These are phyloP conservation scores for Trichoderma lentiforme DNA, from an alignment of 2,329 filamentous ascomycete species.

Conservation along the genomic window DNA sequence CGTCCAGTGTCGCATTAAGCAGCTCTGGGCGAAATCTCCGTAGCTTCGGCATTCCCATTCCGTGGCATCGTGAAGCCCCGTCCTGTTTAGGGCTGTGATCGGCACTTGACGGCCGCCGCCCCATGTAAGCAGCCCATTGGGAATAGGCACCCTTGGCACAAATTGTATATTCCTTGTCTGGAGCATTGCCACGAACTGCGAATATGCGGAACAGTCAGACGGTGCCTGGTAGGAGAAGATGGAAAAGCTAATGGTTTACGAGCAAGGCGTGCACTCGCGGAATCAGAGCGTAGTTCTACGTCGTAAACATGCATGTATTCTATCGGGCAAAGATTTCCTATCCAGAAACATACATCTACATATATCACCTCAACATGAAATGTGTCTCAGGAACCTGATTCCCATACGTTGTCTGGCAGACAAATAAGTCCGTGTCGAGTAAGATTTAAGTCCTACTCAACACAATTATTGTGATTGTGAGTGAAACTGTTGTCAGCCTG, in stretches of 20 bases:
- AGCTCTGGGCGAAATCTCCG: slow-evolving; percentile 1
- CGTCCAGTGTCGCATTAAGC: not conserved
- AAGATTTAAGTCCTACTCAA: not conserved
- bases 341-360: not conserved
- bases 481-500: not conserved
- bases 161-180: not conserved
- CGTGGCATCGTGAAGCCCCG: not conserved
- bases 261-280: not conserved
- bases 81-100: not conserved
- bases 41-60: slow-evolving; percentile 1
- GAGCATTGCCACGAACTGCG: not conserved
- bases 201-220: not conserved
- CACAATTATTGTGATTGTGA: not conserved
- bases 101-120: not conserved
- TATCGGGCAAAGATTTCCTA: not conserved
- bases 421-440: not conserved
- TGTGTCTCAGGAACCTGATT: not conserved
- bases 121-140: not conserved
- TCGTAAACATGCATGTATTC: not conserved
- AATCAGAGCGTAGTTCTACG: not conserved
- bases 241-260: not conserved
- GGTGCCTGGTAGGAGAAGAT: not conserved
- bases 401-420: not conserved
- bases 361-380: not conserved
- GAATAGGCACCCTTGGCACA: not conserved